Base-by-base conservation (phyloP, 2,329 filamentous ascomycete genomes). In the Nakataea oryzae region DNA sequence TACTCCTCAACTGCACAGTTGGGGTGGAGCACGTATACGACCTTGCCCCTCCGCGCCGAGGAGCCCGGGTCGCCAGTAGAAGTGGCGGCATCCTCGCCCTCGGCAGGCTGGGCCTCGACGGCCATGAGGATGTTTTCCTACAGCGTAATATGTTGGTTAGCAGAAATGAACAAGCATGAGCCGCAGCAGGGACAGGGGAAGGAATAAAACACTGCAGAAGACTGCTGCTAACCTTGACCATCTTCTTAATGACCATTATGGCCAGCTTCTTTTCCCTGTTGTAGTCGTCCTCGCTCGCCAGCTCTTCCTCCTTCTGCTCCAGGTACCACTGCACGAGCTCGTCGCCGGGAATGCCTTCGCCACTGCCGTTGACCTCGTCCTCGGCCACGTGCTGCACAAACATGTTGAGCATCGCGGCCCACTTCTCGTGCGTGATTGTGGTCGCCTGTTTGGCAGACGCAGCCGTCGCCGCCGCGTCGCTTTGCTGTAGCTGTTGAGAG, bases 361-460 rank as follows among this genome's bases (percentile, higher is more conserved):
- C 91, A 0, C 79, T 84, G 13, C 78, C 81, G 47, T 81, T 78
- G 8, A 81, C 74, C 74, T 97, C 92, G 69, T 96, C 91, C 62
- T 93, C 89, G 68, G 88, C 91, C 69, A 99, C 86, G 28, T 89
- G 86, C 67, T 87, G 85, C 32, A 97, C 90, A 58, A 99, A 80
- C 70, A 90, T 76, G 72, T 96, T 96, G 63, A 96, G 85, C 74
- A 97, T 96, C 70, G 85, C 83, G 72, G 93, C 90, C 75, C 96
- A 99, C 75, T 96, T 95, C 70, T 97, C 93, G 70, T 96, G 96
- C 3, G 92, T 96, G 71, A 99, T 93, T 70, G 92, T 95, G 61
- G 90, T 95, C 76, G 89, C 92, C 67, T 81, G 79, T 59, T 79
- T 64, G 60, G 63, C 62, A 29, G 61, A 17, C 7, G 63, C 50